Conservation (phyloP, 257 asterid genomes). For the Solanum boliviense region DNA sequence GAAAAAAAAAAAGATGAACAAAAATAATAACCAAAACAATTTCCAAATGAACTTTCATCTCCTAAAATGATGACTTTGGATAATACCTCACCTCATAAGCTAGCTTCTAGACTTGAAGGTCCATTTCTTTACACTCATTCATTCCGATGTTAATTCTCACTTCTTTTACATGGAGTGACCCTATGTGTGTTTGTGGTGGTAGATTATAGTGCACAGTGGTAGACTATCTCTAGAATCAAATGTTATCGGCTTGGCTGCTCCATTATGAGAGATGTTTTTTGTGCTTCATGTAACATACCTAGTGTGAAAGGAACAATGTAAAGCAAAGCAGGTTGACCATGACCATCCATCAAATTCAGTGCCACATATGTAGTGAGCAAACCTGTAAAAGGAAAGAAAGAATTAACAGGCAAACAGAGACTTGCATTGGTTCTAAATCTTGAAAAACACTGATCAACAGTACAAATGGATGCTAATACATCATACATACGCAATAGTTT, state of each 20-base stretch:
- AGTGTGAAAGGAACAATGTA: conserved; percentile 95
- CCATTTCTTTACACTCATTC: background rate
- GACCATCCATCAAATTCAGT: conserved; percentile 91
- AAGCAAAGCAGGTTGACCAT: conserved; percentile 96
- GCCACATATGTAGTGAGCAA: conserved; percentile 87
- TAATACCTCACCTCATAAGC: background rate
- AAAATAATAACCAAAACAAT: background rate
- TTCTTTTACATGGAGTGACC: background rate
- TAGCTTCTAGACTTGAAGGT: background rate
- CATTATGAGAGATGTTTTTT: background rate
- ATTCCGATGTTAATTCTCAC: background rate
- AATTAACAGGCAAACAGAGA: background rate
- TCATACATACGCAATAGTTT: background rate
- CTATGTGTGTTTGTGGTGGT: background rate
- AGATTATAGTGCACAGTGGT: background rate
- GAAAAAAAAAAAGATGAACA: background rate
- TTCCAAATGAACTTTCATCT: background rate
- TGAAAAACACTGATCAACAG: background rate
- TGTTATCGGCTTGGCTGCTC: background rate
- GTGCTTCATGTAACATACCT: conserved; percentile 31
- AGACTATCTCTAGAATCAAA: background rate
- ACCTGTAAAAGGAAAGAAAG: conserved; percentile 30
- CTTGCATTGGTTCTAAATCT: background rate
- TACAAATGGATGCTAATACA: background rate
- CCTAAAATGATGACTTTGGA: background rate